Conservation (phyloP, 2,329 filamentous ascomycete species). For the Arthrinium puccinioides region DNA sequence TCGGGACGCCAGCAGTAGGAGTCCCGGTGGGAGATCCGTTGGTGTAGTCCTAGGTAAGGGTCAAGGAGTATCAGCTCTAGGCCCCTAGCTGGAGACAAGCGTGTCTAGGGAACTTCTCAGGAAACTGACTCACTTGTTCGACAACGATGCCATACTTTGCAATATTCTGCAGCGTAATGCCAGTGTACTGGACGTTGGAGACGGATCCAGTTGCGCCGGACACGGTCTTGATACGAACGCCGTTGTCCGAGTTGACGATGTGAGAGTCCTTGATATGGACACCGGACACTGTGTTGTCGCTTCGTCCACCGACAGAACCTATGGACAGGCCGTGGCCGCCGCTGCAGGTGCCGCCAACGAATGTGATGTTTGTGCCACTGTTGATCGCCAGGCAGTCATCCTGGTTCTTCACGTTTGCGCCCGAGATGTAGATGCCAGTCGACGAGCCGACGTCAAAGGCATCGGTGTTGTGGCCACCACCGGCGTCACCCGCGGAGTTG, state of each 20-base stretch:
- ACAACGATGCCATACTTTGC: conserved; percentile 48
- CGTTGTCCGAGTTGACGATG: conserved; percentile 46
- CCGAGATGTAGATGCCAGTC: conserved; percentile 33
- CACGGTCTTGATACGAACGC: conserved; percentile 52
- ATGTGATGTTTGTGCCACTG: conserved; percentile 36
- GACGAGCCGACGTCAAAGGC: conserved; percentile 40
- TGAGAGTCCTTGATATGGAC: conserved; percentile 42
- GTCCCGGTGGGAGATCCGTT: conserved; percentile 28
- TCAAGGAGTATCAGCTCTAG: background rate
- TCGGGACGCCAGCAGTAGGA: conserved; percentile 38
- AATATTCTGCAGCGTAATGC: conserved; percentile 43
- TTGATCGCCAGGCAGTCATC: conserved; percentile 54
- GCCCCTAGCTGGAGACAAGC: background rate
- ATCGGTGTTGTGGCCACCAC: conserved; percentile 38
- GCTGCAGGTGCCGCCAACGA: conserved; percentile 35
- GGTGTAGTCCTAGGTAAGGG: conserved; percentile 13
- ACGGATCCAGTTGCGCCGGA: conserved; percentile 44
- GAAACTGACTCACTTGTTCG: too few species aligned
- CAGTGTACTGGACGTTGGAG: conserved; percentile 41
- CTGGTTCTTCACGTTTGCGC: conserved; percentile 46
- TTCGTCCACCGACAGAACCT: conserved; percentile 49
- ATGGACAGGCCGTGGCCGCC: conserved; percentile 53
- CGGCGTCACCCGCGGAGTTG: conserved; percentile 44
- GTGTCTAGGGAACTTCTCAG: conserved; percentile 44
- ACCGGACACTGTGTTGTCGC: conserved; percentile 44